Evolutionary conservation across 106 monocot species (phyloP).

Genomic region (Allium cepa): DNA sequence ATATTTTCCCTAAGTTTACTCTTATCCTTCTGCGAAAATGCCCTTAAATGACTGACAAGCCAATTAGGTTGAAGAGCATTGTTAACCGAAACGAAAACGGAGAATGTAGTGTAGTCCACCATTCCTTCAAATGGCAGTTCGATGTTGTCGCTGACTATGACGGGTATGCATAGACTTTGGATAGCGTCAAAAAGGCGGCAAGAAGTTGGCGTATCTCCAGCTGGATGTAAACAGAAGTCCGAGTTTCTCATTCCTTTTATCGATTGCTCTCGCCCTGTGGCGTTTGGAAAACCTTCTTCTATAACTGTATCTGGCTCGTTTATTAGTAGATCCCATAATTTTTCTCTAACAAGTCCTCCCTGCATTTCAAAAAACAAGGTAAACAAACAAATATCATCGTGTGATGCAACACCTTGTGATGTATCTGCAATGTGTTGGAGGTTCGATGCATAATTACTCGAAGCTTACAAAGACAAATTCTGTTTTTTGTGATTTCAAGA

Average conservation of each 20-base stretch:
- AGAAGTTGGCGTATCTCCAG: conserved; percentile 96
- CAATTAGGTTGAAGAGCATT: conserved; percentile 59
- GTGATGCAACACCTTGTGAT: too few relatives aligned
- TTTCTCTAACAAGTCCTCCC: conserved; percentile 85
- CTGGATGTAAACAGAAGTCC: conserved; percentile 93
- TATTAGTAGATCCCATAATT: conserved; percentile 77
- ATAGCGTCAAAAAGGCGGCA: conserved; percentile 94
- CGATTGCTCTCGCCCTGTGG: conserved; percentile 87
- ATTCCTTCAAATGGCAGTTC: conserved; percentile 97
- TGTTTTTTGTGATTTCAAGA: too few relatives aligned
- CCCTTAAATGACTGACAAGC: conserved; percentile 52
- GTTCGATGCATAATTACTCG: too few relatives aligned
- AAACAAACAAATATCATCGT: background rate
- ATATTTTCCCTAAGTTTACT: conserved; percentile 40
- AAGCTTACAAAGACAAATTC: too few relatives aligned
- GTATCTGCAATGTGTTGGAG: too few relatives aligned
- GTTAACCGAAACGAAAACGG: conserved; percentile 56
- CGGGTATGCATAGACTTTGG: conserved; percentile 85
- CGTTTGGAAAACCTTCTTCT: conserved; percentile 97
- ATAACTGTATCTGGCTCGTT: conserved; percentile 66
- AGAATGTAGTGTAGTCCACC: conserved; percentile 73
- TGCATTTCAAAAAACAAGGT: conserved; percentile 6
- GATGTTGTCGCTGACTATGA: conserved; percentile 75
- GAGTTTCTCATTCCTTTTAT: conserved; percentile 87
- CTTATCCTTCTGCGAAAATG: conserved; percentile 34